A percentile compares a stretch with the other conserved stretches of the same genome.
Conservation (phyloP, 225 moss, liverwort and hornwort genomes). For the Thuidium tamariscinum region DNA sequence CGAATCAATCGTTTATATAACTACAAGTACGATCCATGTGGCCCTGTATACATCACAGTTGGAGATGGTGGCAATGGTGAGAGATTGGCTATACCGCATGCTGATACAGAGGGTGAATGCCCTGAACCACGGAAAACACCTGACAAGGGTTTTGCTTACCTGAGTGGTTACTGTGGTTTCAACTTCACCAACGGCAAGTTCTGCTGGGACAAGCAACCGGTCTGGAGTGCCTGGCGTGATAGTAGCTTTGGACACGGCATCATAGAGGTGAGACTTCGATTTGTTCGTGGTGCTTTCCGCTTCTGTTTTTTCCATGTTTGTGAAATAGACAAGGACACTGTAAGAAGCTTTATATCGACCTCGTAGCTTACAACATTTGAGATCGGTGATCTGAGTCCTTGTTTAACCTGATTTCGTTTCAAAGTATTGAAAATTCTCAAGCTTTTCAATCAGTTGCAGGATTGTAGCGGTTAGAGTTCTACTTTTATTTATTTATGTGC, state of each 20-base stretch:
- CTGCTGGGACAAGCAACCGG: slow-evolving; percentile 84
- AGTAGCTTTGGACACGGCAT: slow-evolving; percentile 97
- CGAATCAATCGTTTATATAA: slow-evolving; percentile 81
- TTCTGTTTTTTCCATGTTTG: neutral
- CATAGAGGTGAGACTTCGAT: slow-evolving; percentile 40
- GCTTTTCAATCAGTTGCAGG: neutral
- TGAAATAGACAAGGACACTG: neutral
- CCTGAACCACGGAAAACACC: slow-evolving; percentile 20
- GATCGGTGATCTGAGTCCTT: neutral
- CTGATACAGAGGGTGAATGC: slow-evolving; percentile 46
- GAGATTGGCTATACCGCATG: slow-evolving; percentile 51
- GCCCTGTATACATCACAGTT: slow-evolving; percentile 61
- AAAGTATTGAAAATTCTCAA: neutral
- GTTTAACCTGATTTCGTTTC: neutral
- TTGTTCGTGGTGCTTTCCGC: neutral
- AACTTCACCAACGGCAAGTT: slow-evolving; percentile 70
- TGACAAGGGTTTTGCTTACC: slow-evolving; percentile 9
- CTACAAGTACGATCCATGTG: slow-evolving; percentile 70
- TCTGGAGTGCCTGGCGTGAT: slow-evolving; percentile 89
- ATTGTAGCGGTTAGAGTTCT: neutral
- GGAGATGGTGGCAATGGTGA: slow-evolving; percentile 96
- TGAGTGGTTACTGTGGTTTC: slow-evolving; percentile 80
- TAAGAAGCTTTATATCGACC: neutral
- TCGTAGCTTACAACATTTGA: neutral
- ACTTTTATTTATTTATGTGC: neutral